Conservation (phyloP, 768 basidiomycete species). For the Kwoniella sp. region DNA sequence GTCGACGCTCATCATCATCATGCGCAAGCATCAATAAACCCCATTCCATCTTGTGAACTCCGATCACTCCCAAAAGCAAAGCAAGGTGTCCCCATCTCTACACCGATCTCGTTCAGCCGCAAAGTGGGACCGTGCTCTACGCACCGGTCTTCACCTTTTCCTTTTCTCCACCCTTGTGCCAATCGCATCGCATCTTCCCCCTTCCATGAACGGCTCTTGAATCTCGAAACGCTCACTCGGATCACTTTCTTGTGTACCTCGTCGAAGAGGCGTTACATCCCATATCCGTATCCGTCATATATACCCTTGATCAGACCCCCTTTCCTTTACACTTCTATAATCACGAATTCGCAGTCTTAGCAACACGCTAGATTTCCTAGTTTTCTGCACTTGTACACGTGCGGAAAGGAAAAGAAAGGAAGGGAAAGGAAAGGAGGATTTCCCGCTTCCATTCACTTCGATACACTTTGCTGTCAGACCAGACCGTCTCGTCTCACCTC, state of each 20-base stretch:
- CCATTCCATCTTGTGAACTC: no score
- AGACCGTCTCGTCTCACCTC: no score
- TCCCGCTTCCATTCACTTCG: not conserved
- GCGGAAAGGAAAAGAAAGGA: not conserved
- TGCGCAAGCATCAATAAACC: no score
- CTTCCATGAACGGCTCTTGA: not conserved
- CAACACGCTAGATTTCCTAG: slow-evolving; percentile 1
- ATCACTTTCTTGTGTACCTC: not conserved
- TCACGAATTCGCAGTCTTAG: not conserved
- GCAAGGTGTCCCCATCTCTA: no score
- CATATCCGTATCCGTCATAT: not conserved
- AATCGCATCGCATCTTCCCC: not conserved
- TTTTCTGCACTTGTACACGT: not conserved
- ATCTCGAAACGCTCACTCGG: no score
- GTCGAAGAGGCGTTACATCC: no score
- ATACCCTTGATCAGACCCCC: not conserved
- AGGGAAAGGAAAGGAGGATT: not conserved
- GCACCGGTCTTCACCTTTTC: not conserved
- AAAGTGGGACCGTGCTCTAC: not conserved
- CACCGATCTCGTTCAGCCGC: not conserved
- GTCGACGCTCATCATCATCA: no score
- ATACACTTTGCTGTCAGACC: not conserved
- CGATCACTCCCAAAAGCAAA: no score
- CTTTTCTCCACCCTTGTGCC: not conserved
- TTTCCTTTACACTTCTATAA: not conserved